Percentiles rank a stretch among this genome's conserved stretches.
Evolutionary conservation across 805 yeast species (phyloP).

Genomic region (Saturnispora bothae): DNA sequence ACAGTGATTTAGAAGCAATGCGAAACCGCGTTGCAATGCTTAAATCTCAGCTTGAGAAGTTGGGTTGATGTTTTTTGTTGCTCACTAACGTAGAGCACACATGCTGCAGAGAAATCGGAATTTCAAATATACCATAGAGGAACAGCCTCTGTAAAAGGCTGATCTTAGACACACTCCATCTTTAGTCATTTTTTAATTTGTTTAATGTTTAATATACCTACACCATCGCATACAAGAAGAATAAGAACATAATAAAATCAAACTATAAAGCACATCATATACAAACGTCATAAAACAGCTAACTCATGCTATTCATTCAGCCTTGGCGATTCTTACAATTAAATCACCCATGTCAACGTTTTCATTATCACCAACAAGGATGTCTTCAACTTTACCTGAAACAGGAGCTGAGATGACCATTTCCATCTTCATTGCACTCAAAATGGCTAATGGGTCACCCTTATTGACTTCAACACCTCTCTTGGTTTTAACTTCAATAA

Average conservation of each 20-base stretch:
- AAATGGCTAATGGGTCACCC: slow-evolving; percentile 76
- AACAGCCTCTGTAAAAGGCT: no score
- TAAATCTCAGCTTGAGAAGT: slow-evolving; percentile 2
- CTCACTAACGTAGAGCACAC: no score
- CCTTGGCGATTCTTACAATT: slow-evolving; percentile 49
- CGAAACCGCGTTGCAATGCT: slow-evolving; percentile 1
- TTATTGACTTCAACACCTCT: slow-evolving; percentile 65
- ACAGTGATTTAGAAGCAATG: slow-evolving; percentile 3
- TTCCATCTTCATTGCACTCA: slow-evolving; percentile 98
- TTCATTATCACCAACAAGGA: slow-evolving; percentile 80
- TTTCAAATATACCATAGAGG: no score
- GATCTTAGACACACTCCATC: no score
- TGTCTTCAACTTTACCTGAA: slow-evolving; percentile 71
- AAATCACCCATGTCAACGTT: slow-evolving; percentile 92
- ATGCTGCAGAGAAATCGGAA: no score
- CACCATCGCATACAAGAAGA: no score
- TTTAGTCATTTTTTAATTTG: no score
- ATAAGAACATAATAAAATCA: no score
- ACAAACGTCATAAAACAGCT: no score
- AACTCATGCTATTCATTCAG: no score
- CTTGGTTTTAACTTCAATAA: slow-evolving; percentile 82
- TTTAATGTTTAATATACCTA: no score
- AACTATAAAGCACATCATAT: no score
- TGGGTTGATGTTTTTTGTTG: neutral
- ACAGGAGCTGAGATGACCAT: slow-evolving; percentile 88